Evolutionary conservation across 352 stramenopile species (phyloP).

Genomic region (Pythium rhizo-oryzae): DNA sequence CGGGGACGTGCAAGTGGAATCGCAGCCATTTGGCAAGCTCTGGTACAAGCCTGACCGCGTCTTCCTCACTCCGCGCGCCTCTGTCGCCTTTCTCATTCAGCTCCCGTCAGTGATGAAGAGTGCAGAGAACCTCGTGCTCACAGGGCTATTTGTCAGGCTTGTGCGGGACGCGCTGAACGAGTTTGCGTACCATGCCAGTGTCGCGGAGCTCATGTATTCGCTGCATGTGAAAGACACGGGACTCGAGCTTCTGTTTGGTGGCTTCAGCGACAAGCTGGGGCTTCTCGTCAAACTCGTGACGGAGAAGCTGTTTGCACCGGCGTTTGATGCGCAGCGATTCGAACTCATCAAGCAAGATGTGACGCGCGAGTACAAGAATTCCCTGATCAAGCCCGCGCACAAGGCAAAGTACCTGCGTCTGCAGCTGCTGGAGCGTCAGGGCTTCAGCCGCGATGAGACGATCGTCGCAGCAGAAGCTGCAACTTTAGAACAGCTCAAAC

Average conservation of each 20-base stretch:
- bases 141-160: conserved; percentile 63
- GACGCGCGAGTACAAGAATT: conserved; percentile 73
- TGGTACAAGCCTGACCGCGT: conserved; percentile 70
- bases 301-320: conserved; percentile 37
- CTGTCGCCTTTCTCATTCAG: conserved; percentile 62
- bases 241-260: conserved; percentile 63
- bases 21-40: conserved; percentile 41
- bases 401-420: conserved; percentile 74
- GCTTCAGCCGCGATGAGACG: conserved; percentile 52
- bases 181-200: conserved; percentile 58
- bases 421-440: conserved; percentile 63
- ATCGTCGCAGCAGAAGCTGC: conserved; percentile 48
- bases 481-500: conserved; percentile 41
- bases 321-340: conserved; percentile 38
- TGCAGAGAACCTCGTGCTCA: conserved; percentile 48
- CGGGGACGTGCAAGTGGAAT: conserved; percentile 29
- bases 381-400: conserved; percentile 54
- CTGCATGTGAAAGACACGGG: conserved; percentile 61
- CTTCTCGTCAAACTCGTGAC: conserved; percentile 54
- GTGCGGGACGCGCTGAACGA: conserved; percentile 70
- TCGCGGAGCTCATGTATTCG: conserved; percentile 61
- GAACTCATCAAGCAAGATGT: conserved; percentile 55
- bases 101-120: conserved; percentile 44
- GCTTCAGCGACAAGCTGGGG: conserved; percentile 72
- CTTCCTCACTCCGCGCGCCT: conserved; percentile 67